Evolutionary conservation across 495 filamentous ascomycete species (phyloP).

Genomic region (Annulohypoxylon nitens): DNA sequence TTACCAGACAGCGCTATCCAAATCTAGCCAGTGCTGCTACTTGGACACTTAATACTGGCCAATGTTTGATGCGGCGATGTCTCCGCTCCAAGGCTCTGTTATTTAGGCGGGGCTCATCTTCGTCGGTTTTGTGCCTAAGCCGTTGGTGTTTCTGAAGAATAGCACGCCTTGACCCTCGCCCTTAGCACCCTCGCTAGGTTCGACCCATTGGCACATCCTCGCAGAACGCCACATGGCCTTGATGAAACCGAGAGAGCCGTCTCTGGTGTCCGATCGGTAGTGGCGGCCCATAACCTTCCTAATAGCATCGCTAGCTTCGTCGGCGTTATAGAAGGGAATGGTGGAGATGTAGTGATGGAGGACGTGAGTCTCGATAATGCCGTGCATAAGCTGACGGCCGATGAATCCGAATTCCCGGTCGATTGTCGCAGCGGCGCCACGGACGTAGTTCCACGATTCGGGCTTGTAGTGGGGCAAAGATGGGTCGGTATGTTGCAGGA

Average conservation of each 20-base stretch:
- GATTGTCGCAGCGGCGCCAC: slow-evolving; percentile 87
- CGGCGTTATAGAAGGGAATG: slow-evolving; percentile 93
- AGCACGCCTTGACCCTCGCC: slow-evolving; percentile 73
- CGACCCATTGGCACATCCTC: slow-evolving; percentile 82
- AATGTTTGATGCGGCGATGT: neutral
- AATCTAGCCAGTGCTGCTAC: neutral
- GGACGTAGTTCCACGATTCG: slow-evolving; percentile 84
- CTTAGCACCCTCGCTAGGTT: slow-evolving; percentile 73
- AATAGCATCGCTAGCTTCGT: slow-evolving; percentile 88
- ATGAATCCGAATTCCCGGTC: slow-evolving; percentile 93
- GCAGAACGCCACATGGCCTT: slow-evolving; percentile 73
- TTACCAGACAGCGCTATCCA: slow-evolving; percentile 22
- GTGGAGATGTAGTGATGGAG: slow-evolving; percentile 87
- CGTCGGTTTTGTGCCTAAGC: slow-evolving; percentile 72
- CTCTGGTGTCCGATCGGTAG: slow-evolving; percentile 77
- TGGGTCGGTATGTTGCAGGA: slow-evolving; percentile 91
- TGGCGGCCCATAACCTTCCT: slow-evolving; percentile 84
- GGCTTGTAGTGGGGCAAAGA: slow-evolving; percentile 85
- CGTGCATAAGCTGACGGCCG: slow-evolving; percentile 86
- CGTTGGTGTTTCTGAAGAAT: slow-evolving; percentile 85
- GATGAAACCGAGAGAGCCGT: slow-evolving; percentile 73
- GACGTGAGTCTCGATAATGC: slow-evolving; percentile 93
- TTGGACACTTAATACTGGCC: neutral
- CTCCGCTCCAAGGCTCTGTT: slow-evolving; percentile 21
- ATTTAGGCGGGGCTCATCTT: slow-evolving; percentile 56